These are phyloP conservation scores for Tolypocladium capitatum DNA, from an alignment of 2,329 filamentous ascomycete genomes.

Conservation along the genomic window DNA sequence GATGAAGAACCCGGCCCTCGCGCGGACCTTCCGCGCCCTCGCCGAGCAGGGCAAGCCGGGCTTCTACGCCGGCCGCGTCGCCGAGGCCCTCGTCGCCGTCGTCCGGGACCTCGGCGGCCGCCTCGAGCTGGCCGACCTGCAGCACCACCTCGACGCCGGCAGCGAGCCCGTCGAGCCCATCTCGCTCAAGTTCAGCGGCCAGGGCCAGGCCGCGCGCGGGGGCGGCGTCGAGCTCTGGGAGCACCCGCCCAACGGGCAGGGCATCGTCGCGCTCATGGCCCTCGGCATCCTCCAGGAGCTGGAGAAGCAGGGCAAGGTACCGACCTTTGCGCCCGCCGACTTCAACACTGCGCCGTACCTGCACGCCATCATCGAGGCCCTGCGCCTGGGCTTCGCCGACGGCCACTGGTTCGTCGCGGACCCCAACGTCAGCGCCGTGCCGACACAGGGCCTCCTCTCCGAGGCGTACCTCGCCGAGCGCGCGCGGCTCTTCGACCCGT, in stretches of 20 bases:
- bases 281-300: slow-evolving; percentile 83
- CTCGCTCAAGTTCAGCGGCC: slow-evolving; percentile 63
- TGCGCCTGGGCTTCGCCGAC: slow-evolving; percentile 84
- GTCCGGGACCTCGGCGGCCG: slow-evolving; percentile 64
- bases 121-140: slow-evolving; percentile 66
- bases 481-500: slow-evolving; percentile 41
- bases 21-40: slow-evolving; percentile 66
- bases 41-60: slow-evolving; percentile 74
- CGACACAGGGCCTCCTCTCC: slow-evolving; percentile 55
- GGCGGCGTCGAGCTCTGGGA: slow-evolving; percentile 78
- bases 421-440: slow-evolving; percentile 57
- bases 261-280: slow-evolving; percentile 88
- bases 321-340: slow-evolving; percentile 52
- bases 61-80: slow-evolving; percentile 80
- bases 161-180: slow-evolving; percentile 78
- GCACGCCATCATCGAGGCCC: slow-evolving; percentile 75
- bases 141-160: slow-evolving; percentile 53
- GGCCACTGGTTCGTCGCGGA: slow-evolving; percentile 84
- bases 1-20: slow-evolving; percentile 73
- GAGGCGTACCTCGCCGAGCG: slow-evolving; percentile 63
- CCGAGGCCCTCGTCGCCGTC: slow-evolving; percentile 67
- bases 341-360: slow-evolving; percentile 75
- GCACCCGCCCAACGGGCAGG: slow-evolving; percentile 91
- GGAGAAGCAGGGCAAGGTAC: slow-evolving; percentile 61
- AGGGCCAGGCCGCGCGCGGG: slow-evolving; percentile 25